A percentile compares a stretch with the other conserved stretches of the same genome.
These are phyloP conservation scores for Yamadazyma nakazawae DNA, from an alignment of 805 yeast species.

Conservation along the genomic window DNA sequence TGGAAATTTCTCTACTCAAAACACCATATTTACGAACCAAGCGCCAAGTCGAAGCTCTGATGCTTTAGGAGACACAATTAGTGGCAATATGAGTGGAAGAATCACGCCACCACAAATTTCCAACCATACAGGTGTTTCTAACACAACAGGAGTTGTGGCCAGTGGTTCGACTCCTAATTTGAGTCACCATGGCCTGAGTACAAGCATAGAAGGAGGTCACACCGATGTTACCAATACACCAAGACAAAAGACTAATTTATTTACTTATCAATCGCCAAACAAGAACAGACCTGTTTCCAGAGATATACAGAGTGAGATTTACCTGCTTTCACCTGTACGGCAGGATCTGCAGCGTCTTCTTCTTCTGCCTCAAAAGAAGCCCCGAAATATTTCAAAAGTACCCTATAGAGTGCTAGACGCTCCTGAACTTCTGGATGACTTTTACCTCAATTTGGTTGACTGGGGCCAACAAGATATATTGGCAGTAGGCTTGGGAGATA, in stretches of 20 bases:
- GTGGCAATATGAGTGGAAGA: slow-evolving; percentile 9
- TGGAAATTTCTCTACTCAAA: slow-evolving; percentile 14
- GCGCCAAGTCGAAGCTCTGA: slow-evolving; percentile 6
- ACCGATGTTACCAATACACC: slow-evolving; percentile 34
- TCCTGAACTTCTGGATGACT: slow-evolving; percentile 91
- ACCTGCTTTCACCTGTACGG: slow-evolving; percentile 82
- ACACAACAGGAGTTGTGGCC: background rate
- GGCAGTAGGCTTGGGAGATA: slow-evolving; percentile 86
- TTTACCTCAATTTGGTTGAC: slow-evolving; percentile 85
- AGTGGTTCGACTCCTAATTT: background rate
- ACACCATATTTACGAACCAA: slow-evolving; percentile 7
- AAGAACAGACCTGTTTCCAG: slow-evolving; percentile 59
- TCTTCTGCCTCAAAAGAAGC: slow-evolving; percentile 76
- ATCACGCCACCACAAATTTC: slow-evolving; percentile 21
- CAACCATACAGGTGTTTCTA: background rate
- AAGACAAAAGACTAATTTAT: slow-evolving; percentile 51
- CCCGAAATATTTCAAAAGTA: slow-evolving; percentile 74
- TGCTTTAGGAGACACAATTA: background rate
- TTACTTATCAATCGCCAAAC: slow-evolving; percentile 72
- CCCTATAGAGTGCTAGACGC: slow-evolving; percentile 95
- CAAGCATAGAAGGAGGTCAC: slow-evolving; percentile 7
- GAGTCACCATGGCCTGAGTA: slow-evolving; percentile 4
- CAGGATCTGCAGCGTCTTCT: slow-evolving; percentile 80
- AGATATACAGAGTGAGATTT: slow-evolving; percentile 68
- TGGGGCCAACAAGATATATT: slow-evolving; percentile 91